Evolutionary conservation across 192 early-diverging fungal genomes (phyloP), one percentile per base, ranked within the genome.

Genomic region (Bifiguratus adelaidae): DNA sequence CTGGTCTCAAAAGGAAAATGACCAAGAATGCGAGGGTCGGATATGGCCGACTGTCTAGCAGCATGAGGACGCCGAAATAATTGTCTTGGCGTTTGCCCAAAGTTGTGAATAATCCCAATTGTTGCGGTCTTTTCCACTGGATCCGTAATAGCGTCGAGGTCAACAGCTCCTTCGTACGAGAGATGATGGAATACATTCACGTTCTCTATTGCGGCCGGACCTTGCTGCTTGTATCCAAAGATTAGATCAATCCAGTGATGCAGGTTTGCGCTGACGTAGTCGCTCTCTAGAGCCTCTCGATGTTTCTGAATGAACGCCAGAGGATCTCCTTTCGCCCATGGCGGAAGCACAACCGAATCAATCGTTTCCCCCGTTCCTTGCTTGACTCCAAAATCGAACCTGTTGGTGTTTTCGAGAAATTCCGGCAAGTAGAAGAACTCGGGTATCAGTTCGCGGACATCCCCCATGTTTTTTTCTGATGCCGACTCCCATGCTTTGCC

Each of bases 351-450:
- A 13, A 97, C 89, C 20, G 72, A 76, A 63, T 82, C 68, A 68
- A 89, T 65, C 33, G 70, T 63, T 73, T 87, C 78, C 34, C 68
- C 64, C 16, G 67, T 74, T 4, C 64, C 68, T 63, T 72, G 76
- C 36, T 70, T 70, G 7, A 60, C 54, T 29, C 63, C 79, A 42
- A 81, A 81, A 32, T 86, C 70, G 52, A 83, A 71, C 29, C 65
- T 66, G 44, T 81, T 83, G n/a, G 68, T 67, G 44, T 88, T 88
- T 52, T 67, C 59, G 51, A 97, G 65, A 47, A 94, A 95, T 44
- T 95, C 91, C 1, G 94, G 94, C 53, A 92, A 50, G 65, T 91
- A 97, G 49, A 85, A 97, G 61, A 97, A 97, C 63, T 97, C 92
- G 3, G 94, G 94, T 8, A 92, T 91, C 22, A 97, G 78, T 61